Percentiles rank a stretch among this genome's conserved stretches.
phyloP scores from a whole-genome alignment of 202 grass and related monocot species.

The Setaria italica region DNA sequence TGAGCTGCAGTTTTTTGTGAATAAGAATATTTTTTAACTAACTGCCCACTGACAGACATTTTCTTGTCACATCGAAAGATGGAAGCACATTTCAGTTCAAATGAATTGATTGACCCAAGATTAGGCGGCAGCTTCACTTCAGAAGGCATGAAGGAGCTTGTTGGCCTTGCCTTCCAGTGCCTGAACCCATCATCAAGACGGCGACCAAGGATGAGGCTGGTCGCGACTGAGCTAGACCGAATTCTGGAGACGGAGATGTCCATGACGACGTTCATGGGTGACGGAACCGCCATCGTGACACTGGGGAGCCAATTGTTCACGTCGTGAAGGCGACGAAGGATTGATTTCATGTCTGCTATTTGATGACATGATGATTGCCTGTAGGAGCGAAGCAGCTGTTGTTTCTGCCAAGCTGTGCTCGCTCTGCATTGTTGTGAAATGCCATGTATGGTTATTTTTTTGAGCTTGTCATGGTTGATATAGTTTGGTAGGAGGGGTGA shows the following conservation, averaged over 20 bases:
- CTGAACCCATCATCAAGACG: conserved; percentile 67
- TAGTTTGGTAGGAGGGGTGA: conserved; percentile 60
- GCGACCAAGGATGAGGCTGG: conserved; percentile 72
- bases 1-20: conserved; percentile 14
- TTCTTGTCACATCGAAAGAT: conserved; percentile 58
- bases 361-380: conserved; percentile 60
- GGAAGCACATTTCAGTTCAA: conserved; percentile 66
- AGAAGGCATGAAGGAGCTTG: conserved; percentile 87
- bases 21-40: conserved; percentile 30
- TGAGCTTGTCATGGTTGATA: conserved; percentile 69
- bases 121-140: conserved; percentile 83
- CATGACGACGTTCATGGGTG: conserved; percentile 89
- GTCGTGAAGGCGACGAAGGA: conserved; percentile 50
- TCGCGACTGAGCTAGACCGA: conserved; percentile 67
- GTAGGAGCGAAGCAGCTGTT: conserved; percentile 48
- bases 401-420: conserved; percentile 56
- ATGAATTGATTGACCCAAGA: conserved; percentile 78
- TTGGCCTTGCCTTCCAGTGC: conserved; percentile 74
- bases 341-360: conserved; percentile 55
- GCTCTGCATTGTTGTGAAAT: conserved; percentile 59
- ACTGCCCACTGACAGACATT: conserved; percentile 37
- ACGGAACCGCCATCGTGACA: conserved; percentile 86
- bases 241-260: conserved; percentile 95
- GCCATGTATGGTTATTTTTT: conserved; percentile 61
- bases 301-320: conserved; percentile 96